Conservation (phyloP, 352 stramenopile genomes). For the Globisporangium cederbergense region DNA sequence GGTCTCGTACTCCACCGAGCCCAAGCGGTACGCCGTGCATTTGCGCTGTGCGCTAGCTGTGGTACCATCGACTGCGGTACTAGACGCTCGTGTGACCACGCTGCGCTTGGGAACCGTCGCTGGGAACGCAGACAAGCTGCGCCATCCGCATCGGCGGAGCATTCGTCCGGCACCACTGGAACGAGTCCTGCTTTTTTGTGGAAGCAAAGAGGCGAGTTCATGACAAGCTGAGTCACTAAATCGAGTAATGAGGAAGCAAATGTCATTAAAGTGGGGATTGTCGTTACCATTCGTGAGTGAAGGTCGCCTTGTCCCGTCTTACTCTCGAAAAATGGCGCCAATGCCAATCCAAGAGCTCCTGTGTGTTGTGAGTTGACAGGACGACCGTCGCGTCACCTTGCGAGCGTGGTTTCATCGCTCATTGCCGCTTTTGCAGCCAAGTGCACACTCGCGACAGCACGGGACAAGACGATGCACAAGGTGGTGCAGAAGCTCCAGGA, state of each 20-base stretch:
- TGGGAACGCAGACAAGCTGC: neutral
- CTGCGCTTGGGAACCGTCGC: slow-evolving; percentile 1
- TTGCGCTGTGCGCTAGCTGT: slow-evolving; percentile 24
- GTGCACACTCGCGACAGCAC: neutral
- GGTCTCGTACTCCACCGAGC: slow-evolving; percentile 76
- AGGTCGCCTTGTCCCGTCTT: neutral
- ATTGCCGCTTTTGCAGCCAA: slow-evolving; percentile 1
- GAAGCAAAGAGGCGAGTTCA: neutral
- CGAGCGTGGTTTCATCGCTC: neutral
- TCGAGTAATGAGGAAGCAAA: neutral
- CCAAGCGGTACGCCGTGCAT: slow-evolving; percentile 68
- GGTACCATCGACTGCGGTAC: neutral
- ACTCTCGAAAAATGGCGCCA: slow-evolving; percentile 4
- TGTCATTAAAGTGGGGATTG: neutral
- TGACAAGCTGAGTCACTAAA: slow-evolving; percentile 5
- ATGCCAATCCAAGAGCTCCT: neutral
- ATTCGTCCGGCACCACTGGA: slow-evolving; percentile 2
- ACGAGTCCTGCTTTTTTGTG: neutral
- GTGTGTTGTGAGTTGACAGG: too few relatives aligned
- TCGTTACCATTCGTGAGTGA: neutral
- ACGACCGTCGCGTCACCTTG: neutral
- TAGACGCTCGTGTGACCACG: neutral
- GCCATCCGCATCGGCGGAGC: slow-evolving; percentile 9
- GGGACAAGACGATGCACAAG: slow-evolving; percentile 37
- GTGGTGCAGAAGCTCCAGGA: slow-evolving; percentile 35